A percentile compares a stretch with the other conserved stretches of the same genome.
These are phyloP conservation scores for Leptomonas seymouri DNA, from an alignment of 208 protist genomes.

Conservation along the genomic window DNA sequence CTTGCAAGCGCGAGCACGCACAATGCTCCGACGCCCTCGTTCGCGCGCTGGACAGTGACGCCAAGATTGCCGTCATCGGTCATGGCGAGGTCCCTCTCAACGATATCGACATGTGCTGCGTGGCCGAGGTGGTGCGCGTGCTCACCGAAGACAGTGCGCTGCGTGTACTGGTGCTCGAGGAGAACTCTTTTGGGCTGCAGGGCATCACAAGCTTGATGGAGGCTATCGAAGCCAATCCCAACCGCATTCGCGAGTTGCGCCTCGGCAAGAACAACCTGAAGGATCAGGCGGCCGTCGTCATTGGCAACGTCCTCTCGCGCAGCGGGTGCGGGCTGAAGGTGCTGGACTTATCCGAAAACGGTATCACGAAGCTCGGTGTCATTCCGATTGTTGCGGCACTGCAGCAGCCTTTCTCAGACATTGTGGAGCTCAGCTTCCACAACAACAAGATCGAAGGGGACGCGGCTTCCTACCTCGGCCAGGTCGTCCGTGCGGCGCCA, in stretches of 20 bases:
- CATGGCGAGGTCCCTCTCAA: constrained; percentile 63
- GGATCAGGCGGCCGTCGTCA: constrained; percentile 79
- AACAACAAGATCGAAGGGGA: constrained; percentile 89
- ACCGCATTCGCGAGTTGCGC: constrained; percentile 80
- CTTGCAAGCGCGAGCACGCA: constrained; percentile 70
- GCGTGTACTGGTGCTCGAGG: constrained; percentile 78
- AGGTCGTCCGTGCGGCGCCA: constrained; percentile 55
- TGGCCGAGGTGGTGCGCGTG: constrained; percentile 68
- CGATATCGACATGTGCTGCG: constrained; percentile 74
- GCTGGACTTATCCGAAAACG: constrained; percentile 88
- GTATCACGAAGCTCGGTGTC: constrained; percentile 81
- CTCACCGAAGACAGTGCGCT: constrained; percentile 46
- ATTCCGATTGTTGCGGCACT: constrained; percentile 78
- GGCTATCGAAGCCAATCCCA: constrained; percentile 79
- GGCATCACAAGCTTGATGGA: constrained; percentile 80
- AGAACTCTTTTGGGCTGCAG: constrained; percentile 81
- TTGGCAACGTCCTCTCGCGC: constrained; percentile 75
- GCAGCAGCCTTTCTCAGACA: constrained; percentile 52
- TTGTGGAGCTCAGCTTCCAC: constrained; percentile 89
- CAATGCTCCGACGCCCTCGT: constrained; percentile 71
- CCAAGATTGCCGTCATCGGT: constrained; percentile 46
- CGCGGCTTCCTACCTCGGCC: constrained; percentile 59
- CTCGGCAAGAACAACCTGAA: constrained; percentile 87
- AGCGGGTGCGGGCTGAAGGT: constrained; percentile 84
- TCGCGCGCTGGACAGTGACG: constrained; percentile 68